Evolutionary conservation across 2,329 filamentous ascomycete genomes (phyloP).

Genomic region (Cordyceps militaris): DNA sequence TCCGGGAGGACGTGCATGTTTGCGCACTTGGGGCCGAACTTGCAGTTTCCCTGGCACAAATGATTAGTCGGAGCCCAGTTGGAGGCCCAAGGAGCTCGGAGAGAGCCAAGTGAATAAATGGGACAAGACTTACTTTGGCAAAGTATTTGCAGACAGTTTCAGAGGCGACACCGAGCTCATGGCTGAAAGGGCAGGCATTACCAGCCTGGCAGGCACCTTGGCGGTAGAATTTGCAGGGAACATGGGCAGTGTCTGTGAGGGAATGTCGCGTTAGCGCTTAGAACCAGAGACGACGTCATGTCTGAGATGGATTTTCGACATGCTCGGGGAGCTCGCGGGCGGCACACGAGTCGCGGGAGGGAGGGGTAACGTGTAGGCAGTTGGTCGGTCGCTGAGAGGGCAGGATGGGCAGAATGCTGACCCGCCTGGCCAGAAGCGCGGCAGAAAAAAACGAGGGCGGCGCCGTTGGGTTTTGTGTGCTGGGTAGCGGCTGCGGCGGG

Average conservation of each 20-base stretch:
- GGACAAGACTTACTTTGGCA: slow-evolving; percentile 64
- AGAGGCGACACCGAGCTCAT: slow-evolving; percentile 76
- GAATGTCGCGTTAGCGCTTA: slow-evolving; percentile 19
- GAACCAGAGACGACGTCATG: too few relatives aligned
- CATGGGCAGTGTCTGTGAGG: slow-evolving; percentile 78
- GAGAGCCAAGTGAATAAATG: background rate
- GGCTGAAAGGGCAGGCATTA: slow-evolving; percentile 90
- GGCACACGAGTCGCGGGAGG: slow-evolving; percentile 16
- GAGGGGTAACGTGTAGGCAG: background rate
- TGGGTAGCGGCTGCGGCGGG: background rate
- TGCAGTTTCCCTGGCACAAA: slow-evolving; percentile 77
- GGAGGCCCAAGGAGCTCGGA: background rate
- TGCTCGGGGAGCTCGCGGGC: slow-evolving; percentile 7
- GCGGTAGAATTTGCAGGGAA: slow-evolving; percentile 98
- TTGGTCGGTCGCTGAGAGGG: background rate
- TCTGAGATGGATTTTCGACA: background rate
- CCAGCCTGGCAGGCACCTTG: slow-evolving; percentile 95
- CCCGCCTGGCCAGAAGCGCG: background rate
- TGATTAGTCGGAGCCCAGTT: background rate
- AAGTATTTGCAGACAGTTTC: slow-evolving; percentile 98
- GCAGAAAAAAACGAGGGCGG: slow-evolving; percentile 4
- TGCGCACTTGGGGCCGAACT: slow-evolving; percentile 96
- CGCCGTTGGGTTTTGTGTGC: slow-evolving; percentile 1
- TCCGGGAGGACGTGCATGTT: slow-evolving; percentile 93
- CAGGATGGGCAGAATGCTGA: too few relatives aligned